phyloP scores from a whole-genome alignment of 345 rosid species.

The Moricandia arvensis region DNA sequence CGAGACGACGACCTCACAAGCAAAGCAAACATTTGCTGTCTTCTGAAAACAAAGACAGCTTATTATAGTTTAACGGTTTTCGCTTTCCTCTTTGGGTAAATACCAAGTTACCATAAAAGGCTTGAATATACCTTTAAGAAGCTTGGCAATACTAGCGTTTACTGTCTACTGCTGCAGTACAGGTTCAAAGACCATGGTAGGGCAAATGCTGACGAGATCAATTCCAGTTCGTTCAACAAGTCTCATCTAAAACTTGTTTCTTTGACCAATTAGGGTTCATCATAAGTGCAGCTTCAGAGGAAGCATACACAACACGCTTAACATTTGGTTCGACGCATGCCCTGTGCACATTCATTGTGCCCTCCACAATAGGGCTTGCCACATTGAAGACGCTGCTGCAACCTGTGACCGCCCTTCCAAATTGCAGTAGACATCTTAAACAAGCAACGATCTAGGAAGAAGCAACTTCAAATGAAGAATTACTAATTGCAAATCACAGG shows the following conservation, averaged over 20 bases:
- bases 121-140: no score
- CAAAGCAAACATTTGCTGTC: neutral
- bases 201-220: conserved; percentile 56
- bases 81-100: no score
- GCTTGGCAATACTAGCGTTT: conserved; percentile 37
- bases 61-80: neutral
- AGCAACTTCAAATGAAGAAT: neutral
- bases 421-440: neutral
- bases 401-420: conserved; percentile 18
- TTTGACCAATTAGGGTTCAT: conserved; percentile 62
- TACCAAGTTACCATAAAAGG: no score
- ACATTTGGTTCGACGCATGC: conserved; percentile 56
- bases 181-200: conserved; percentile 56
- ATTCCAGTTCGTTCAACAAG: conserved; percentile 55
- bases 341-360: conserved; percentile 65
- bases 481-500: neutral
- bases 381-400: no score
- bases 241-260: conserved; percentile 48
- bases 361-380: conserved; percentile 37
- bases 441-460: neutral
- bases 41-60: neutral
- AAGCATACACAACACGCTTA: conserved; percentile 58
- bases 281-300: conserved; percentile 49
- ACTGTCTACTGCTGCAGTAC: conserved; percentile 54
- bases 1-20: neutral